Percentiles rank a stretch among this genome's conserved stretches.
Evolutionary conservation across 179 eudicot genomes (phyloP).

Genomic region (Camellia oleifera): DNA sequence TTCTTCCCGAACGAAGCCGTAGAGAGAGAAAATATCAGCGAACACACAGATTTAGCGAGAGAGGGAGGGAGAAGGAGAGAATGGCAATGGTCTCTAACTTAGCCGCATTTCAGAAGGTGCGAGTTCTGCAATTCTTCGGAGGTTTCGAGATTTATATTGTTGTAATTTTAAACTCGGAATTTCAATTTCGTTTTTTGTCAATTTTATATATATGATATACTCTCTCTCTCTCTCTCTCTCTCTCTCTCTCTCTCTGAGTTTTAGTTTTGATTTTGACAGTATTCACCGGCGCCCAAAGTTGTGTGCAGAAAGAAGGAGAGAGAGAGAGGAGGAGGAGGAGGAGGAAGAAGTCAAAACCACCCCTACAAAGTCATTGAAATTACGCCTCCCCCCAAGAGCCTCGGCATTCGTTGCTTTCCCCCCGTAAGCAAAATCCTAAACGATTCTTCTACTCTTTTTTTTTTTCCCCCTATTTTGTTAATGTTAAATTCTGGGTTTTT

Average conservation of each 20-base stretch:
- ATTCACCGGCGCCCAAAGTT: conserved; percentile 29
- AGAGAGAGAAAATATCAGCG: no score
- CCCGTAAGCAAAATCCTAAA: conserved; percentile 33
- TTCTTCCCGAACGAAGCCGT: no score
- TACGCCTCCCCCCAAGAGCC: conserved; percentile 72
- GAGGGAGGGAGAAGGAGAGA: no score
- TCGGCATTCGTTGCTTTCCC: conserved; percentile 67
- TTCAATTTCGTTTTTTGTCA: background rate
- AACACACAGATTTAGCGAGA: no score
- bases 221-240: no score
- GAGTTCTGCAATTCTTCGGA: no score
- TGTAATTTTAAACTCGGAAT: background rate
- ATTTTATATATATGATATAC: no score
- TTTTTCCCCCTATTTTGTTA: background rate
- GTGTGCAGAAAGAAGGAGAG: conserved; percentile 63
- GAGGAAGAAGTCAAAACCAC: conserved; percentile 25
- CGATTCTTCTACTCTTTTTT: background rate
- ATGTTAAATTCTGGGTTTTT: background rate
- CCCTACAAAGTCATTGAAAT: conserved; percentile 76
- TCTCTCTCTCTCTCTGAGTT: background rate
- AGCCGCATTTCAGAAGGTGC: no score
- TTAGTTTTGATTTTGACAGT: background rate
- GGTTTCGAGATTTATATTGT: background rate
- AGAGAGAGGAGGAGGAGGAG: conserved; percentile 21
- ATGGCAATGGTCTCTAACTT: no score